Conservation (phyloP, 768 basidiomycete species). For the Termitomyces sp. region DNA sequence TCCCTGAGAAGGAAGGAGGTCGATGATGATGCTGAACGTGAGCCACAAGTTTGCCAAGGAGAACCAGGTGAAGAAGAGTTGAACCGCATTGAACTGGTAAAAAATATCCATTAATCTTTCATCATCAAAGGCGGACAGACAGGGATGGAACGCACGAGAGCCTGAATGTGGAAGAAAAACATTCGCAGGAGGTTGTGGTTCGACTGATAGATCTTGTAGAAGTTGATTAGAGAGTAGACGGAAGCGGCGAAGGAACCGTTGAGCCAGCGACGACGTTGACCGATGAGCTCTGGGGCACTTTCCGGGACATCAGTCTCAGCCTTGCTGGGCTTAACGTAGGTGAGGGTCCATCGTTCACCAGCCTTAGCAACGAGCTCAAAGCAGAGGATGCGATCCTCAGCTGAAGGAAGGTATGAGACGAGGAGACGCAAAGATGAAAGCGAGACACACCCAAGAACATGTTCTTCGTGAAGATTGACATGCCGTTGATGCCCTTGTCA, state of each 20-base stretch:
- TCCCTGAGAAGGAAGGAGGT: slow-evolving; percentile 61
- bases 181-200: slow-evolving; percentile 85
- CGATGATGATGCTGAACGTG: slow-evolving; percentile 94
- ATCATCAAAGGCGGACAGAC: not conserved
- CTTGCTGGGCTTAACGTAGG: slow-evolving; percentile 90
- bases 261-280: slow-evolving; percentile 94
- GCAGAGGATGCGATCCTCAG: slow-evolving; percentile 95
- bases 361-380: slow-evolving; percentile 96
- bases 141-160: slow-evolving; percentile 51
- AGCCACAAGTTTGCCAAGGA: slow-evolving; percentile 90
- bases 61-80: slow-evolving; percentile 90
- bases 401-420: slow-evolving; percentile 26
- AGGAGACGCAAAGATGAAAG: not conserved
- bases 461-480: slow-evolving; percentile 97
- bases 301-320: slow-evolving; percentile 97
- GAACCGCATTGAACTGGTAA: slow-evolving; percentile 78
- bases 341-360: slow-evolving; percentile 82
- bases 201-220: slow-evolving; percentile 83
- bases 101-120: not conserved
- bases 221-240: slow-evolving; percentile 87
- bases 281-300: slow-evolving; percentile 84
- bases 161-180: slow-evolving; percentile 96
- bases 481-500: slow-evolving; percentile 89
- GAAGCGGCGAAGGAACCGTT: slow-evolving; percentile 96
- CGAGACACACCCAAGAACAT: slow-evolving; percentile 42